A percentile compares a stretch with the other conserved stretches of the same genome.
These are phyloP conservation scores for Pezicula neosporulosa DNA, from an alignment of 2,329 filamentous ascomycete genomes.

Conservation along the genomic window DNA sequence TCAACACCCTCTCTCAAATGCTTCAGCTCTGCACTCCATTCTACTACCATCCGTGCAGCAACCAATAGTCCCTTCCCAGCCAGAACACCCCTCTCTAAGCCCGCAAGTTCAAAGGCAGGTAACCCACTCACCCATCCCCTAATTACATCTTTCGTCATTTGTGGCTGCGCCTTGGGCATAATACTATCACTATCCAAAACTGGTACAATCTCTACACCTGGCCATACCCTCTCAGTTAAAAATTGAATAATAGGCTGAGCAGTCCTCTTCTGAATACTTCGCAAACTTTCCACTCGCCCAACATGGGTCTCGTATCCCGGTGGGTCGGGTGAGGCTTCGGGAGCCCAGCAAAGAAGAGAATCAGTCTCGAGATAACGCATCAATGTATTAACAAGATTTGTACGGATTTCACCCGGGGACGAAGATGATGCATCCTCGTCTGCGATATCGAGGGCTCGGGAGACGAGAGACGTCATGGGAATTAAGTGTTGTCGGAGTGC, in stretches of 20 bases:
- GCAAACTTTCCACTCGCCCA: slow-evolving; percentile 52
- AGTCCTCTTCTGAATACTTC: slow-evolving; percentile 67
- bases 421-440: slow-evolving; percentile 51
- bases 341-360: slow-evolving; percentile 87
- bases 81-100: slow-evolving; percentile 76
- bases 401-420: slow-evolving; percentile 49
- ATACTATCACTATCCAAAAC: slow-evolving; percentile 79
- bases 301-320: slow-evolving; percentile 41
- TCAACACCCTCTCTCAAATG: slow-evolving; percentile 38
- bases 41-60: slow-evolving; percentile 71
- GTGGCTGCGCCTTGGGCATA: slow-evolving; percentile 68
- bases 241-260: slow-evolving; percentile 70
- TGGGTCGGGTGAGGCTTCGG: slow-evolving; percentile 45
- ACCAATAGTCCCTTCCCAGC: slow-evolving; percentile 84
- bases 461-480: slow-evolving; percentile 80
- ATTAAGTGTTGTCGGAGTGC: slow-evolving; percentile 84
- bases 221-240: slow-evolving; percentile 74
- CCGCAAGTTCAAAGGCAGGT: slow-evolving; percentile 77
- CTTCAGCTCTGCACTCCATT: slow-evolving; percentile 78
- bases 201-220: slow-evolving; percentile 73
- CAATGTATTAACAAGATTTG: slow-evolving; percentile 62
- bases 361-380: slow-evolving; percentile 91
- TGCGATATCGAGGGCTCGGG: slow-evolving; percentile 78
- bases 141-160: slow-evolving; percentile 73
- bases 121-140: slow-evolving; percentile 73